These are phyloP conservation scores for Boechera retrofracta DNA, from an alignment of 345 rosid genomes.

Conservation along the genomic window DNA sequence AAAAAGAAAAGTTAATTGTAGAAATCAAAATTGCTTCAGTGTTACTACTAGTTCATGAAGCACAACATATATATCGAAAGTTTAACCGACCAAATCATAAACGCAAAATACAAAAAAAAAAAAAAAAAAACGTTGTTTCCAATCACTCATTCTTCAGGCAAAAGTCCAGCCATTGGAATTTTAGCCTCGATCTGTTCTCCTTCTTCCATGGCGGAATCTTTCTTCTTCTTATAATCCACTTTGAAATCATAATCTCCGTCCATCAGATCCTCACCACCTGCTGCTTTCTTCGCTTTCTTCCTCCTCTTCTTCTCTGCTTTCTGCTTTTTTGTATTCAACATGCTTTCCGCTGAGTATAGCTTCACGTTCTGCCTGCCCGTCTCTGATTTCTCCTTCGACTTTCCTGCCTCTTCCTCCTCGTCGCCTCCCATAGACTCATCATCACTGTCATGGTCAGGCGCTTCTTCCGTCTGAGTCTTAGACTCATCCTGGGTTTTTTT, in stretches of 20 bases:
- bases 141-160: constrained; percentile 52
- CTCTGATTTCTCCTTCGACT: constrained; percentile 48
- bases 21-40: constrained; percentile 31
- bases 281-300: constrained; percentile 60
- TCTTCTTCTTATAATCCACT: constrained; percentile 66
- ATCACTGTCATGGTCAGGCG: constrained; percentile 20
- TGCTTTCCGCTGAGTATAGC: constrained; percentile 70
- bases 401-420: constrained; percentile 44
- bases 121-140: not conserved
- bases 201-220: constrained; percentile 51
- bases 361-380: constrained; percentile 69
- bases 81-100: constrained; percentile 26
- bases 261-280: constrained; percentile 56
- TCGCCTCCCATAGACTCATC: constrained; percentile 57
- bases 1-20: not conserved
- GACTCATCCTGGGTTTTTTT: constrained; percentile 38
- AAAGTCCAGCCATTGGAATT: constrained; percentile 61
- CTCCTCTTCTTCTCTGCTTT: constrained; percentile 82
- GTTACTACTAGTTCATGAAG: not conserved
- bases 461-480: constrained; percentile 26
- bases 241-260: constrained; percentile 82
- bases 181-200: constrained; percentile 40
- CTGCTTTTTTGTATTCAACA: constrained; percentile 69
- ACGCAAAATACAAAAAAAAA: not conserved
- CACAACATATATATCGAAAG: not conserved